Conservation (phyloP, 306 rosid species). For the Casuarina glauca region DNA sequence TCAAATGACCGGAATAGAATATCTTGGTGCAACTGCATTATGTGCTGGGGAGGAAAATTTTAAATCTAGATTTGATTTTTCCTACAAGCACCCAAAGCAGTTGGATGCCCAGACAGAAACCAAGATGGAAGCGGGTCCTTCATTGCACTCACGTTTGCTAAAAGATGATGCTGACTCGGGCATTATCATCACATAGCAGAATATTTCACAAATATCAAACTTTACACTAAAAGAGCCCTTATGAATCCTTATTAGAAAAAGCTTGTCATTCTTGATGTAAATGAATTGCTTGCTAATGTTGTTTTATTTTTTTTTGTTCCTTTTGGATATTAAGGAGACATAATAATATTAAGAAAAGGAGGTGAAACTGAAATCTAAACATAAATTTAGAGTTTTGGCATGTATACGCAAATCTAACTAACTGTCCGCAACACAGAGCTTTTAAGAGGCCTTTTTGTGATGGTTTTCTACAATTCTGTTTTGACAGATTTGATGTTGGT, state of each 20-base stretch:
- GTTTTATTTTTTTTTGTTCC: conserved; percentile 25
- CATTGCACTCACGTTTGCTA: conserved; percentile 8
- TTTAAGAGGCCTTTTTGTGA: too few species aligned
- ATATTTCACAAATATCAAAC: neutral
- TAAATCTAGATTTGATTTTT: neutral
- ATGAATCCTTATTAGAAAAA: too few species aligned
- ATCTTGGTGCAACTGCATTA: neutral
- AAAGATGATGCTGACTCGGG: conserved; percentile 36
- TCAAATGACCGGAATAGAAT: conserved; percentile 20
- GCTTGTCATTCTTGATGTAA: too few species aligned
- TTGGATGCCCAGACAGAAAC: conserved; percentile 12
- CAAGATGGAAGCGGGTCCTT: conserved; percentile 21
- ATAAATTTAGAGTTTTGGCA: conserved; percentile 20
- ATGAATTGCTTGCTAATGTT: conserved; percentile 86
- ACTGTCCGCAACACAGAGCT: conserved; percentile 24
- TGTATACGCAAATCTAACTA: conserved; percentile 28
- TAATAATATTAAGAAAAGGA: conserved; percentile 38
- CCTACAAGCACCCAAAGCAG: neutral
- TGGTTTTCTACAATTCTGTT: too few species aligned
- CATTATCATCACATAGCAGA: conserved; percentile 26
- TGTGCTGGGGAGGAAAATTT: neutral
- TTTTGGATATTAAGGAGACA: conserved; percentile 32
- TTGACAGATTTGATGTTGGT: conserved; percentile 21
- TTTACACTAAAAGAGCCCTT: too few species aligned
- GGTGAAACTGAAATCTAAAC: conserved; percentile 45